phyloP scores from a whole-genome alignment of 2,329 filamentous ascomycete species.

The Lachnellula hyalina region DNA sequence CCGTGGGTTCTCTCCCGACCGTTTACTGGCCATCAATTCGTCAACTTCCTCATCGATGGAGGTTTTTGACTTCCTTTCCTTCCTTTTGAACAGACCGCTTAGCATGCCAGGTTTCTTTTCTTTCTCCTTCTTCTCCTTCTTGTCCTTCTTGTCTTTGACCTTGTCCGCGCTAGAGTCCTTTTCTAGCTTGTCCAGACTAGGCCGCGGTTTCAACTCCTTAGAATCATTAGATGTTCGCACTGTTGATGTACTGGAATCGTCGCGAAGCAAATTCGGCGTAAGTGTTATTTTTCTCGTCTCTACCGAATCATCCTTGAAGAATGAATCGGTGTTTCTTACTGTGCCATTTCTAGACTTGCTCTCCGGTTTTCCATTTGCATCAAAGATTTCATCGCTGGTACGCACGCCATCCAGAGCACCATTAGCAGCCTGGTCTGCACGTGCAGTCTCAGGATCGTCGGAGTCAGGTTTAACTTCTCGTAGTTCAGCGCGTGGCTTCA shows the following conservation, averaged over 20 bases:
- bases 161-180: conserved; percentile 62
- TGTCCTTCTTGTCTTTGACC: conserved; percentile 61
- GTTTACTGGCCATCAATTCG: conserved; percentile 24
- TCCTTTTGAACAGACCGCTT: conserved; percentile 49
- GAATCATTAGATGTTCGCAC: conserved; percentile 38
- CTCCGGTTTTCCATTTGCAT: conserved; percentile 47
- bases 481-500: conserved; percentile 37
- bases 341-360: conserved; percentile 77
- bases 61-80: conserved; percentile 39
- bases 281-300: conserved; percentile 97
- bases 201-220: conserved; percentile 49
- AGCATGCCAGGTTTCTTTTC: conserved; percentile 55
- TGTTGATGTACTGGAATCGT: conserved; percentile 53
- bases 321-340: conserved; percentile 87
- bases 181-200: conserved; percentile 72
- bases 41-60: conserved; percentile 53
- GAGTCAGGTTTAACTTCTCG: conserved; percentile 25
- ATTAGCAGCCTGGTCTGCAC: conserved; percentile 14
- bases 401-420: conserved; percentile 36
- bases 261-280: conserved; percentile 84
- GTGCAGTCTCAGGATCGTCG: conserved; percentile 16
- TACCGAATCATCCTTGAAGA: conserved; percentile 92
- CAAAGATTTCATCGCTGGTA: conserved; percentile 64
- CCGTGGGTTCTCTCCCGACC: conserved; percentile 39
- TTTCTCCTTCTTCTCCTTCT: conserved; percentile 55